phyloP scores from a whole-genome alignment of 2,329 filamentous ascomycete genomes.

The Lasiodiplodia hormozganensis region DNA sequence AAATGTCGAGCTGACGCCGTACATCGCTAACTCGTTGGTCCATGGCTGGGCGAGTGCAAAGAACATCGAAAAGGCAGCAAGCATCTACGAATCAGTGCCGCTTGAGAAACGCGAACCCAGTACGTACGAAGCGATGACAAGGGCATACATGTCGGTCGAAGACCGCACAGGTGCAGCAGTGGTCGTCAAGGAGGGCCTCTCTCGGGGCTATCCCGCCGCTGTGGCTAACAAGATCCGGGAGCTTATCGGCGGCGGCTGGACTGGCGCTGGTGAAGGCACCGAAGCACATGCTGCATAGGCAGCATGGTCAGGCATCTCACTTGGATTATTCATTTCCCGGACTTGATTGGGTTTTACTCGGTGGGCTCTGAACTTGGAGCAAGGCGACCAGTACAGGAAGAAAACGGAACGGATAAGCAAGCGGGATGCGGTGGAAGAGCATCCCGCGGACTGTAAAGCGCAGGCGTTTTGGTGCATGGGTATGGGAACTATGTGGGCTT shows the following conservation, averaged over 20 bases:
- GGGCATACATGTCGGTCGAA: slow-evolving; percentile 86
- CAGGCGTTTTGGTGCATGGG: slow-evolving; percentile 15
- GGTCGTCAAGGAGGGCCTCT: slow-evolving; percentile 89
- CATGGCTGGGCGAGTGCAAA: slow-evolving; percentile 92
- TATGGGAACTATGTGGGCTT: neutral
- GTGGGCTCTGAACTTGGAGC: neutral
- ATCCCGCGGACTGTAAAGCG: slow-evolving; percentile 14
- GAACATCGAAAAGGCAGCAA: slow-evolving; percentile 78
- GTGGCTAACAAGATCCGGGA: slow-evolving; percentile 95
- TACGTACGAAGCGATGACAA: slow-evolving; percentile 98
- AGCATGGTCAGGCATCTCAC: neutral
- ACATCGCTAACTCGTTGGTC: slow-evolving; percentile 98
- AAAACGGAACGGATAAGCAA: slow-evolving; percentile 5
- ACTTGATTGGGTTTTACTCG: slow-evolving; percentile 3
- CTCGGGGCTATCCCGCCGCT: slow-evolving; percentile 86
- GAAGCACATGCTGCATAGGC: slow-evolving; percentile 5
- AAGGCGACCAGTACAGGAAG: neutral
- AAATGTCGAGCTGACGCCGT: slow-evolving; percentile 86
- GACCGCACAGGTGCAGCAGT: slow-evolving; percentile 76
- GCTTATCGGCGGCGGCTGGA: slow-evolving; percentile 64
- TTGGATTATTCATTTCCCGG: neutral
- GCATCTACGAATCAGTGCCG: slow-evolving; percentile 80
- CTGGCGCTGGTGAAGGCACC: slow-evolving; percentile 28
- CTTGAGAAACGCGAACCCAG: slow-evolving; percentile 87
- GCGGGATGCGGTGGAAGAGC: neutral